Evolutionary conservation across 805 yeast species (phyloP).

Genomic region (Suhomyces sp.): DNA sequence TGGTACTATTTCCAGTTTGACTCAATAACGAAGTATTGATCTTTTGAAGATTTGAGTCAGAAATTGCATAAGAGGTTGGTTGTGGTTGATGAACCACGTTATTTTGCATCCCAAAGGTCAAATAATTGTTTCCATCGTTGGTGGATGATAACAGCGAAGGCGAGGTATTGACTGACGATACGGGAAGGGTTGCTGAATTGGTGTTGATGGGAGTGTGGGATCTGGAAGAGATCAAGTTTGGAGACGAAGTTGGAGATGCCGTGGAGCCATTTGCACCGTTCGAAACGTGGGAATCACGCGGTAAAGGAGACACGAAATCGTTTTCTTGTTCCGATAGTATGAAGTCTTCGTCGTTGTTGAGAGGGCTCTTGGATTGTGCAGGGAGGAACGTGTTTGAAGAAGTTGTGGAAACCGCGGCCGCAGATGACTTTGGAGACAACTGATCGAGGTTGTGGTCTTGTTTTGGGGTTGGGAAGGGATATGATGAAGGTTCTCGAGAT

Average conservation of each 20-base stretch:
- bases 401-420: too few species aligned
- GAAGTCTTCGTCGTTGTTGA: slow-evolving; percentile 5
- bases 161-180: slow-evolving; percentile 7
- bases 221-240: slow-evolving; percentile 5
- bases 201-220: slow-evolving; percentile 9
- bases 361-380: background rate
- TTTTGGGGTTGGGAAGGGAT: slow-evolving; percentile 3
- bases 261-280: too few species aligned
- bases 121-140: slow-evolving; percentile 4
- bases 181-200: slow-evolving; percentile 1
- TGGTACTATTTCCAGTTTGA: background rate
- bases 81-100: slow-evolving; percentile 8
- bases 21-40: slow-evolving; percentile 10
- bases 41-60: slow-evolving; percentile 11
- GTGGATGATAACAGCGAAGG: slow-evolving; percentile 9
- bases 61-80: slow-evolving; percentile 2
- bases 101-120: slow-evolving; percentile 6
- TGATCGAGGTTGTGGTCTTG: background rate
- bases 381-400: too few species aligned
- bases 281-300: too few species aligned
- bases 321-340: slow-evolving; percentile 7
- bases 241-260: slow-evolving; percentile 1
- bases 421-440: too few species aligned
- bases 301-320: slow-evolving; percentile 13
- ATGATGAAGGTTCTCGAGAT: background rate